phyloP scores from a whole-genome alignment of 1,284 basidiomycete species.

The Ganoderma boninense region DNA sequence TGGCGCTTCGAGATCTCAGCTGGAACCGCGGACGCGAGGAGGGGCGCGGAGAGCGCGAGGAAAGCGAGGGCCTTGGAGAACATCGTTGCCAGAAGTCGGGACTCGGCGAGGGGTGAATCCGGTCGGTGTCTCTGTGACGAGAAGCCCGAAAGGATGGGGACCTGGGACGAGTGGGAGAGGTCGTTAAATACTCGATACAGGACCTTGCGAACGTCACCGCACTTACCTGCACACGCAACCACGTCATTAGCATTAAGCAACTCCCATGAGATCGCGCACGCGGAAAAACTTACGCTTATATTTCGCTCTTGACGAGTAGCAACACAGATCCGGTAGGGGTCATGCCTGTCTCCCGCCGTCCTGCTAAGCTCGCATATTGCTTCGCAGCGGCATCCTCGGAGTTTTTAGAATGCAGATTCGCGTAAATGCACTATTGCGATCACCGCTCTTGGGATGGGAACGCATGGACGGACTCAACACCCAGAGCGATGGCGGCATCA shows the following conservation, averaged over 20 bases:
- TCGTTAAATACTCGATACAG: conserved; percentile 12
- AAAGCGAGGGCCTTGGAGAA: conserved; percentile 23
- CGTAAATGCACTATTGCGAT: conserved; percentile 19
- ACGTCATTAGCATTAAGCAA: not conserved
- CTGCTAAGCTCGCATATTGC: conserved; percentile 2
- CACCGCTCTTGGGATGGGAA: conserved; percentile 18
- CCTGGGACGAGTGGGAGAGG: not conserved
- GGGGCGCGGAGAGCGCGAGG: conserved; percentile 19
- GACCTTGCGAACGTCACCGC: not conserved
- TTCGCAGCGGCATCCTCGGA: conserved; percentile 17
- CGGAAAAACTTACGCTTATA: conserved; percentile 29
- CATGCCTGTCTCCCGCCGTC: not conserved
- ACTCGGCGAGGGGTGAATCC: not conserved
- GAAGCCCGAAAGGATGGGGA: conserved; percentile 11
- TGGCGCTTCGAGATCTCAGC: conserved; percentile 32
- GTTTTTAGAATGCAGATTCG: conserved; percentile 17
- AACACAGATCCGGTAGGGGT: not conserved
- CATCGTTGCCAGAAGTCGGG: conserved; percentile 14
- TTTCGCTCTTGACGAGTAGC: conserved; percentile 18
- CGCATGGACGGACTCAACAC: not conserved
- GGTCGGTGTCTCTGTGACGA: not conserved
- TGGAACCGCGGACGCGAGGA: conserved; percentile 26
- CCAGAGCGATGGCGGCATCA: conserved; percentile 6
- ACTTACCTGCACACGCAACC: not conserved
- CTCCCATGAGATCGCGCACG: conserved; percentile 1